phyloP scores from a whole-genome alignment of 2,329 filamentous ascomycete genomes.

The Cyphellophora europaea region DNA sequence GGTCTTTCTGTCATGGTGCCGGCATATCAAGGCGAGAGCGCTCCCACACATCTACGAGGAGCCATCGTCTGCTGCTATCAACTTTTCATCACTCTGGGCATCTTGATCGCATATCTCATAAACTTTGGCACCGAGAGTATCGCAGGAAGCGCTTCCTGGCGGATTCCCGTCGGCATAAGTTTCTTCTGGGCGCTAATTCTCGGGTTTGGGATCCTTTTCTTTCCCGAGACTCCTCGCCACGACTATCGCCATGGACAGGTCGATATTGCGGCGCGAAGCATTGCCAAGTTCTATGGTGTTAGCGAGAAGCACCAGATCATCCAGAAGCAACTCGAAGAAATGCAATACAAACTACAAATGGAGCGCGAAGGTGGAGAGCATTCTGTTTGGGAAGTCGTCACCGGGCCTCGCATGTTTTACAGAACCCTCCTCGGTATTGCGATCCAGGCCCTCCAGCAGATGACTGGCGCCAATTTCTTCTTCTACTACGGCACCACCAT shows the following conservation, averaged over 20 bases:
- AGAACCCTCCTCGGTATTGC: constrained; percentile 30
- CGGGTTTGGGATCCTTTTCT: constrained; percentile 42
- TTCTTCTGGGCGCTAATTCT: constrained; percentile 48
- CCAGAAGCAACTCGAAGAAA: constrained; percentile 43
- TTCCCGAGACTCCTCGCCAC: constrained; percentile 49
- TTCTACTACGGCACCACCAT: constrained; percentile 56
- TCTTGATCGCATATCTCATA: constrained; percentile 39
- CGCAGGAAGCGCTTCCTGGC: constrained; percentile 35
- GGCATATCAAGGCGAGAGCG: constrained; percentile 39
- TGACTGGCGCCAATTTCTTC: constrained; percentile 37
- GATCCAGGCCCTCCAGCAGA: constrained; percentile 34
- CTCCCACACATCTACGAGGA: constrained; percentile 37
- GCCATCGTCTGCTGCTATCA: constrained; percentile 38
- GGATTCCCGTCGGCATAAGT: constrained; percentile 45
- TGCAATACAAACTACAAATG: constrained; percentile 45
- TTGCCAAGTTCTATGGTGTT: constrained; percentile 47
- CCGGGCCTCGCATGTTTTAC: constrained; percentile 33
- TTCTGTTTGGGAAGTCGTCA: constrained; percentile 28
- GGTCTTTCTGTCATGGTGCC: constrained; percentile 37
- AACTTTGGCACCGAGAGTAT: constrained; percentile 36
- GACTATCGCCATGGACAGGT: constrained; percentile 45
- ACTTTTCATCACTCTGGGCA: constrained; percentile 41
- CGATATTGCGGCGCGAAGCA: constrained; percentile 39
- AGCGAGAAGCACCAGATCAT: constrained; percentile 44
- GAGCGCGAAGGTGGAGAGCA: constrained; percentile 32